phyloP scores from a whole-genome alignment of 2,329 filamentous ascomycete genomes.

The Xylaria sp. region DNA sequence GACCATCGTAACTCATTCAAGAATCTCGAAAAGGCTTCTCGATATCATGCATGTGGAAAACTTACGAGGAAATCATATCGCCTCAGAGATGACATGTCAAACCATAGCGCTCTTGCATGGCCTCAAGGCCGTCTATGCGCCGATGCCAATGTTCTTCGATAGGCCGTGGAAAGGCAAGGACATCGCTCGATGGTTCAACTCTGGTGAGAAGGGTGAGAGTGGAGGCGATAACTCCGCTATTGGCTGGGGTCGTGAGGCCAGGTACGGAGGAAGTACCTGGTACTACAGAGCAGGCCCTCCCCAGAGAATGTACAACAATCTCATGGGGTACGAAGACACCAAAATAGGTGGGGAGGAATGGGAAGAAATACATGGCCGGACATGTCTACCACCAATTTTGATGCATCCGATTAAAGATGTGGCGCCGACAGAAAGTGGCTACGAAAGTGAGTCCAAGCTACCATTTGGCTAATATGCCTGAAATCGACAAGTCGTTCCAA shows the following conservation, averaged over 20 bases:
- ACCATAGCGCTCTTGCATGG: constrained; percentile 80
- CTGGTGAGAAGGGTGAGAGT: constrained; percentile 63
- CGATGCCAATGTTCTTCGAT: constrained; percentile 83
- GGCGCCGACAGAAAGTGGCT: constrained; percentile 59
- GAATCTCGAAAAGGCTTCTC: constrained; percentile 76
- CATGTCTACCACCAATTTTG: constrained; percentile 68
- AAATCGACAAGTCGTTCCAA: neutral
- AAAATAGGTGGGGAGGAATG: constrained; percentile 64
- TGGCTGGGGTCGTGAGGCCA: constrained; percentile 67
- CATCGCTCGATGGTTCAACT: constrained; percentile 69
- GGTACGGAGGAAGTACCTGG: constrained; percentile 69
- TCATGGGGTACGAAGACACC: constrained; percentile 68
- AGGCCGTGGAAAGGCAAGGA: constrained; percentile 71
- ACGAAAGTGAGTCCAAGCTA: constrained; percentile 54
- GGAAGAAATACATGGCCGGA: constrained; percentile 65
- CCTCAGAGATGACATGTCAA: constrained; percentile 82
- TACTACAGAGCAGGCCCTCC: constrained; percentile 69
- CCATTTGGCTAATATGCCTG: constrained; percentile 47
- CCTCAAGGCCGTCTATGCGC: constrained; percentile 80
- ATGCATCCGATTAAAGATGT: constrained; percentile 70
- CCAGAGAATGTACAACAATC: constrained; percentile 69
- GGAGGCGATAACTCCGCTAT: constrained; percentile 67
- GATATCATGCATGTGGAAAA: constrained; percentile 83
- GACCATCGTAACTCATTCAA: constrained; percentile 81
- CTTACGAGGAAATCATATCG: constrained; percentile 76